Base-by-base conservation (phyloP, 768 basidiomycete species). In the Coprinopsis strossmayeri region DNA sequence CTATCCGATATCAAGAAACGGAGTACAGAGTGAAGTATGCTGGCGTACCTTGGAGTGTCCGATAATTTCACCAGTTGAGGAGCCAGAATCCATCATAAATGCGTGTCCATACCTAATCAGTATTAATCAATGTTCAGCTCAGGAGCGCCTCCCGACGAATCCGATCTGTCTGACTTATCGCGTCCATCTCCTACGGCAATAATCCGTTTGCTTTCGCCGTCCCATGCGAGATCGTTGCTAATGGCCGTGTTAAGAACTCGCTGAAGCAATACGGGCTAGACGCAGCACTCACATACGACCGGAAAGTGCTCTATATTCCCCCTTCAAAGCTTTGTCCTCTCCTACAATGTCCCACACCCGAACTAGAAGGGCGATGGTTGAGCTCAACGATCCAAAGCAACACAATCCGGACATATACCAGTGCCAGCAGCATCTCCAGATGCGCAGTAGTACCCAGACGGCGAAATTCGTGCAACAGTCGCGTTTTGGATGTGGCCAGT, bases 161-260 rank as follows among this genome's bases (percentile, higher is more conserved):
- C 15, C 27, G 15, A 42, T 25, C 24, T 13, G 26, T 62, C 69
- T 48, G 28, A 92, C 91, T 87, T 91, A 59, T 93, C 94, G 51
- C 82, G 76, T 28, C 93, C 93, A 55, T 95, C 91, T 46, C 95
- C 95, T 11, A 90, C 94, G 5, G 86, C 90, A 42, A 97, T 87
- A 49, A 98, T 87, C n/a, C 95, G 78, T 63, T 96, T 95, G 60
- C 87, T 91, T 64, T 97, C 95, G 1, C 87, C 88, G 59, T 97
- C 95, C 95, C 95, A 98, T 10, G 85, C 86, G 18, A 98, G 77
- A 66, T 97, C 95, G 57, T 93, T 93, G 55, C 93, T 91, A 55
- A n/a, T n/a, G n/a, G n/a, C n/a, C n/a, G n/a, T n/a, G n/a, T n/a
- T n/a, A n/a, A n/a, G n/a, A n/a, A n/a, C n/a, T n/a, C n/a, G n/a